These are phyloP conservation scores for Seiridium unicorne DNA, from an alignment of 2,329 filamentous ascomycete species.

Conservation along the genomic window DNA sequence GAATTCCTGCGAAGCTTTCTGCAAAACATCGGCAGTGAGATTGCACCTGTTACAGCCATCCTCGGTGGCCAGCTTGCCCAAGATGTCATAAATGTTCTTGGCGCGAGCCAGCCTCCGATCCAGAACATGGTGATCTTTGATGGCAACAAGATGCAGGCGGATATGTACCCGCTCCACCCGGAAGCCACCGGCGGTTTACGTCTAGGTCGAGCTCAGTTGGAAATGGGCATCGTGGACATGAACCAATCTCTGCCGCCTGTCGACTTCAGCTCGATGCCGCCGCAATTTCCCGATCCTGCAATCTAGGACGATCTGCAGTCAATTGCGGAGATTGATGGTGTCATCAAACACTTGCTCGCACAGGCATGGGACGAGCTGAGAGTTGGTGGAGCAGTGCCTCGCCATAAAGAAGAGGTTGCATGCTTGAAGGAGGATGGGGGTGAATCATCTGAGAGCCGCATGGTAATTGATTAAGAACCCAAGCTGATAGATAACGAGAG, in stretches of 20 bases:
- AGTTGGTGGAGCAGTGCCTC: neutral
- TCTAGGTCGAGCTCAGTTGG: slow-evolving; percentile 49
- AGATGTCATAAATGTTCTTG: slow-evolving; percentile 95
- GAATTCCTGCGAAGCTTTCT: slow-evolving; percentile 81
- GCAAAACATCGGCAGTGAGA: slow-evolving; percentile 79
- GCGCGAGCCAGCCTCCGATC: slow-evolving; percentile 86
- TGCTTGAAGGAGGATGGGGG: too few relatives aligned
- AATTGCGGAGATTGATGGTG: neutral
- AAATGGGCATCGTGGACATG: slow-evolving; percentile 18
- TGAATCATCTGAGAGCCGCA: too few relatives aligned
- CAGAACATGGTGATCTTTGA: slow-evolving; percentile 95
- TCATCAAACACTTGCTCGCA: neutral
- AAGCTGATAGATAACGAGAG: too few relatives aligned
- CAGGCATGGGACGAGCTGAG: neutral
- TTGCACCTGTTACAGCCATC: slow-evolving; percentile 84
- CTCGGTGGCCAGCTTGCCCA: slow-evolving; percentile 89
- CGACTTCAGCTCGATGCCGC: slow-evolving; percentile 1
- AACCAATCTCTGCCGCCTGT: neutral
- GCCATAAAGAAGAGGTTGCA: too few relatives aligned
- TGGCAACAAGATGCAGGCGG: slow-evolving; percentile 74
- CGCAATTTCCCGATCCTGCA: slow-evolving; percentile 5
- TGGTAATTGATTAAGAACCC: too few relatives aligned
- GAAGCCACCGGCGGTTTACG: slow-evolving; percentile 37
- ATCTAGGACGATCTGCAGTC: slow-evolving; percentile 3
- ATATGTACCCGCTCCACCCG: slow-evolving; percentile 80